phyloP scores from a whole-genome alignment of 768 basidiomycete species.

The Daedalea quercina region DNA sequence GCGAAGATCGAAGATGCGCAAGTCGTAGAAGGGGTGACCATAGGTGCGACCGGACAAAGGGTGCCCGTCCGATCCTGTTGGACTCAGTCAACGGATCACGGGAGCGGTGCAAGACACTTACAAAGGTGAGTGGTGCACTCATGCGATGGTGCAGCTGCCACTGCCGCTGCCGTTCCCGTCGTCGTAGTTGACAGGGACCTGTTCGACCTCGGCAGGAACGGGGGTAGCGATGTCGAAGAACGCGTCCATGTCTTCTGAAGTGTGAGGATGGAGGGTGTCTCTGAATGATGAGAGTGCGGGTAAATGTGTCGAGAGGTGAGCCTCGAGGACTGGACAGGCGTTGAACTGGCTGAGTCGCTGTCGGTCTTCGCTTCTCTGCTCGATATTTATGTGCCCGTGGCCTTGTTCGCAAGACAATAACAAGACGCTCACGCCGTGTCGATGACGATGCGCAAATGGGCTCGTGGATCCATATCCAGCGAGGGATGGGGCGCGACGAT shows the following conservation, averaged over 20 bases:
- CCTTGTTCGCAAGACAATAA: not conserved
- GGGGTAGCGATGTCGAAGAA: constrained; percentile 15
- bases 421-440: not conserved
- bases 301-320: not conserved
- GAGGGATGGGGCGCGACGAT: not conserved
- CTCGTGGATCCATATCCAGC: not conserved
- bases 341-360: not conserved
- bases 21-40: not conserved
- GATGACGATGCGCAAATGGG: not conserved
- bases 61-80: not conserved
- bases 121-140: not conserved
- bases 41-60: not conserved
- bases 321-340: not conserved
- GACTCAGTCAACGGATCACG: not conserved
- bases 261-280: not conserved
- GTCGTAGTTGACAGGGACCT: constrained; percentile 9
- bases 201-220: constrained; percentile 11
- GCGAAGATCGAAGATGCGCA: not conserved
- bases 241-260: constrained; percentile 9
- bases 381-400: not conserved
- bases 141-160: constrained; percentile 12
- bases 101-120: not conserved
- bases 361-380: not conserved
- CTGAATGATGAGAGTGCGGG: not conserved
- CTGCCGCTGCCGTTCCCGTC: constrained; percentile 6